Conservation (phyloP, 192 early-diverging fungal species). For the Phycomyces nitens region DNA sequence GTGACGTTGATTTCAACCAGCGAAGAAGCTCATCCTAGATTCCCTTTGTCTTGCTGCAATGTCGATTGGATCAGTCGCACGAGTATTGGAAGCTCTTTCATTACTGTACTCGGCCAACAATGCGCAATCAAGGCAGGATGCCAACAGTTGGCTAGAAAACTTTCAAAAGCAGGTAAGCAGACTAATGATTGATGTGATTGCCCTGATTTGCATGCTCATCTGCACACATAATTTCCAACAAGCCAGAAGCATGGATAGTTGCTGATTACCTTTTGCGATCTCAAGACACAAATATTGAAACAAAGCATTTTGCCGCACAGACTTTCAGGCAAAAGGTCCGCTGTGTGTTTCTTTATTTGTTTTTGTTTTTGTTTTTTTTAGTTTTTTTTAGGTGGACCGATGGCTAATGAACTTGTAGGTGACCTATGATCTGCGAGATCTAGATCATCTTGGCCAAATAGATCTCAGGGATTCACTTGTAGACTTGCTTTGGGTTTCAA, state of each 20-base stretch:
- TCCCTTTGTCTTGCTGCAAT: slow-evolving; percentile 1
- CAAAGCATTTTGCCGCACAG: slow-evolving; percentile 85
- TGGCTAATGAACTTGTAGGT: slow-evolving; percentile 45
- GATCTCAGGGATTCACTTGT: slow-evolving; percentile 77
- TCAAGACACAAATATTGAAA: slow-evolving; percentile 49
- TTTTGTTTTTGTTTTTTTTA: no score
- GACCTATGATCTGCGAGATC: slow-evolving; percentile 72
- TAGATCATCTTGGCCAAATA: slow-evolving; percentile 54
- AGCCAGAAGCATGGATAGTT: slow-evolving; percentile 79
- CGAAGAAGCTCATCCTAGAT: no score
- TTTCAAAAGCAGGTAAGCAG: slow-evolving; percentile 78
- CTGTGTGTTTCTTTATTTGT: background rate
- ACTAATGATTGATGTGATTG: background rate
- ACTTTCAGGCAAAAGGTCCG: slow-evolving; percentile 82
- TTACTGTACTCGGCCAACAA: slow-evolving; percentile 40
- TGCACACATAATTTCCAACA: slow-evolving; percentile 6
- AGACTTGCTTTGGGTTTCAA: slow-evolving; percentile 52
- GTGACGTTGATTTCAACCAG: no score
- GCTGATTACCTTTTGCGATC: slow-evolving; percentile 65
- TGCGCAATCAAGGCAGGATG: slow-evolving; percentile 46
- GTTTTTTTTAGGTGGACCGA: no score
- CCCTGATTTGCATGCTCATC: background rate
- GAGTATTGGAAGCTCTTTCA: slow-evolving; percentile 38
- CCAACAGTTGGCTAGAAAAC: slow-evolving; percentile 75
- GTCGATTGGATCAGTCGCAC: slow-evolving; percentile 17